Evolutionary conservation across 202 grass and related monocot species (phyloP), one percentile per base, ranked within the genome.

Genomic region (Panicum hallii): DNA sequence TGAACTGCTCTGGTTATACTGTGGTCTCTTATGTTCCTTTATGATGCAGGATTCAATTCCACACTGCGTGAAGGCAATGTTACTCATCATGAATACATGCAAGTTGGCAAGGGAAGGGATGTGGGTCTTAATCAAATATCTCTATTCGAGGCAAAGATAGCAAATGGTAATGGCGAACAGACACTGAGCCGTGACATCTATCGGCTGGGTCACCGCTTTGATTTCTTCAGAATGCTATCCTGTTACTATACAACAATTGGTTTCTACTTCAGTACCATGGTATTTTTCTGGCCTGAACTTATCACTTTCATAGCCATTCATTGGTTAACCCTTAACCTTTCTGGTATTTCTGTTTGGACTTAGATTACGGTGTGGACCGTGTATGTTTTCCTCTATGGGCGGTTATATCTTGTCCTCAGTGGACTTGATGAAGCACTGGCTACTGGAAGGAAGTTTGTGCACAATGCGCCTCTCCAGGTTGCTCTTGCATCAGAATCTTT

Each of bases 1-100:
- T 22, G 28, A 77, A 57, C 30, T 72, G 8, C 45, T 56, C 11
- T 79, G 52, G 17, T 63, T 28, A 56, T 72, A 65, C 75, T 88
- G 22, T 79, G 45, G 30, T 17, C 23, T 78, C n/a, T 79, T 88
- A 14, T 84, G 54, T 76, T 74, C 34, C 10, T 63, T 63, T 32
- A 30, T 63, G 60, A 63, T 15, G 15, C 75, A 99, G 97, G 97
- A 82, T 99, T 93, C 80, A 99, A 99, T 85, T 99, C 97, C 55
- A 99, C 97, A 78, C 81, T 99, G 87, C 97, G 97, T 72, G 97
- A 93, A 97, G 97, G 97, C 30, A 97, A 90, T 80, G 97, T 99
- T 71, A 99, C 97, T 46, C 97, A 99, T 74, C 97, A 97, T 80
- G 97, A 99, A 78, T 99, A 99, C 74, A 99, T 99, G 97, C 97